A percentile compares a stretch with the other conserved stretches of the same genome.
Conservation (phyloP, 257 asterid species). For the Solanum raphanifolium region DNA sequence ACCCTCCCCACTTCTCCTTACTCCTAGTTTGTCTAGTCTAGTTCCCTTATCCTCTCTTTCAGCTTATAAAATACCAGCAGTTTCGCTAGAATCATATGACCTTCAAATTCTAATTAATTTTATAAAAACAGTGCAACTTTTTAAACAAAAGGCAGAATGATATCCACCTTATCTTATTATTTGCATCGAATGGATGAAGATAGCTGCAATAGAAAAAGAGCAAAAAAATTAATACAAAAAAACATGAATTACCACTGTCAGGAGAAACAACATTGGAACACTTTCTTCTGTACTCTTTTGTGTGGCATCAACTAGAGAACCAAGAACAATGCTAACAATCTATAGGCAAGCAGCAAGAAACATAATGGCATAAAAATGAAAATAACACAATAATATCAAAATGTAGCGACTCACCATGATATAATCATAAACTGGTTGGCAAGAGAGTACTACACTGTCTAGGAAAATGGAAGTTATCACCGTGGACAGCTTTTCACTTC, state of each 20-base stretch:
- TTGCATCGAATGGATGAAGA: background rate
- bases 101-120: background rate
- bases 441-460: background rate
- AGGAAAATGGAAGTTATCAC: background rate
- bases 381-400: background rate
- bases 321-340: background rate
- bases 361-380: background rate
- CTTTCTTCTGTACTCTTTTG: background rate
- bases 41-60: background rate
- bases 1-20: background rate
- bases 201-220: background rate
- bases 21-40: too few species aligned
- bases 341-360: background rate
- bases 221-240: background rate
- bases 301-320: background rate
- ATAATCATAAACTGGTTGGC: background rate
- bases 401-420: background rate
- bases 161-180: background rate
- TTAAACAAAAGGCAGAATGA: background rate
- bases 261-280: background rate
- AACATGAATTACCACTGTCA: background rate
- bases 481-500: constrained; percentile 17
- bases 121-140: background rate
- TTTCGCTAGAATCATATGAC: background rate
- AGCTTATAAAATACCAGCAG: background rate